Conservation (phyloP, 345 rosid genomes). For the Limnanthes douglasii region DNA sequence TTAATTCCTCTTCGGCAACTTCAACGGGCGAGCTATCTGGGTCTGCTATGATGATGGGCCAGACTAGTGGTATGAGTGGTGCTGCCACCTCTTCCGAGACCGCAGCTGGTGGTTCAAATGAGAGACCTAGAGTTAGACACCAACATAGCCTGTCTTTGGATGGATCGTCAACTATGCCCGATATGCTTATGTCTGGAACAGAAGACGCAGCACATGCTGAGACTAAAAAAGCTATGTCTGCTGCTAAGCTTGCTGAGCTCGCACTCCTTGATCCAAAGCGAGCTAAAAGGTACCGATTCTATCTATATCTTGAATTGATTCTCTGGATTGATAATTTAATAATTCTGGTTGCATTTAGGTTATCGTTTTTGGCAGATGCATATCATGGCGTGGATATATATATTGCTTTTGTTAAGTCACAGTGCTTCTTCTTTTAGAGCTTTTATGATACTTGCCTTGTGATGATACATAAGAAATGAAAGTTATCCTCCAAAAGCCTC, state of each 20-base stretch:
- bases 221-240: constrained; percentile 75
- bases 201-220: constrained; percentile 42
- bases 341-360: constrained; percentile 1
- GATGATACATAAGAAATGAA: too few species aligned
- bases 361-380: too few species aligned
- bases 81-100: constrained; percentile 12
- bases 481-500: too few species aligned
- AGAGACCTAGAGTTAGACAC: constrained; percentile 81
- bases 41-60: constrained; percentile 8
- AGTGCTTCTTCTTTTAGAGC: neutral
- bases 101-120: constrained; percentile 22
- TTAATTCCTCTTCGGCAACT: constrained; percentile 59
- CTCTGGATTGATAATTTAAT: neutral
- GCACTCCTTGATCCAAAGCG: constrained; percentile 93
- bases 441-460: neutral
- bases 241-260: constrained; percentile 96
- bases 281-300: constrained; percentile 61
- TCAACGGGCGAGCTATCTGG: constrained; percentile 37
- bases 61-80: constrained; percentile 1
- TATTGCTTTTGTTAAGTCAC: neutral
- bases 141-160: constrained; percentile 93
- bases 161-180: constrained; percentile 61
- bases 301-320: neutral
- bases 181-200: constrained; percentile 62
- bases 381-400: neutral